These are phyloP conservation scores for Pichia thaimueangensis DNA, from an alignment of 805 yeast genomes.

Conservation along the genomic window DNA sequence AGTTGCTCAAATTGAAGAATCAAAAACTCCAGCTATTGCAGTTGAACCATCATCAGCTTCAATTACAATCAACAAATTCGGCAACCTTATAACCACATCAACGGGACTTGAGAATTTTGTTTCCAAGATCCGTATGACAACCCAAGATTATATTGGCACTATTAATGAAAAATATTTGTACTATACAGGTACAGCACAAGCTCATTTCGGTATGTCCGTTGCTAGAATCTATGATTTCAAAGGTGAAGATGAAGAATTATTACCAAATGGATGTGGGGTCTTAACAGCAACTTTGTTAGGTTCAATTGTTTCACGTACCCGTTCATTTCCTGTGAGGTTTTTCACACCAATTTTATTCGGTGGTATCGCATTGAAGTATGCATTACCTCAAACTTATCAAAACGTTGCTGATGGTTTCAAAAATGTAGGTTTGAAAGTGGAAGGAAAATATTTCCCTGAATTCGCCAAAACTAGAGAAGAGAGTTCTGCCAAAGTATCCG, in stretches of 20 bases:
- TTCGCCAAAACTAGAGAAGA: constrained; percentile 22
- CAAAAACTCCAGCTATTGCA: neutral
- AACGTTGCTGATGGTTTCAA: constrained; percentile 27
- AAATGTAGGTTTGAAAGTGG: constrained; percentile 18
- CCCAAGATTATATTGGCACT: constrained; percentile 34
- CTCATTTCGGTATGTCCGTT: constrained; percentile 34
- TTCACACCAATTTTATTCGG: constrained; percentile 47
- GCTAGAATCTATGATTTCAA: constrained; percentile 32
- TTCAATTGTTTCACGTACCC: constrained; percentile 44
- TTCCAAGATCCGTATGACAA: constrained; percentile 33
- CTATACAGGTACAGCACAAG: constrained; percentile 39
- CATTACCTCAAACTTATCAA: constrained; percentile 45
- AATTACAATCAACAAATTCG: constrained; percentile 35
- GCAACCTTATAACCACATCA: constrained; percentile 48
- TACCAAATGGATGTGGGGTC: constrained; percentile 50
- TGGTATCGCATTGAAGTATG: constrained; percentile 34
- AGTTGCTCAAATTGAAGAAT: constrained; percentile 2
- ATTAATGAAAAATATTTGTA: constrained; percentile 40
- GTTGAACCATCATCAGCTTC: constrained; percentile 28
- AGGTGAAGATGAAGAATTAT: constrained; percentile 50
- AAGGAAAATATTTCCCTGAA: constrained; percentile 35
- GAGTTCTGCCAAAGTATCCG: constrained; percentile 1
- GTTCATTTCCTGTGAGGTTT: constrained; percentile 44
- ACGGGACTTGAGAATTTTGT: constrained; percentile 41
- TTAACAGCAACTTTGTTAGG: constrained; percentile 52